Evolutionary conservation across 805 yeast species (phyloP).

Genomic region (Teunomyces cretensis): DNA sequence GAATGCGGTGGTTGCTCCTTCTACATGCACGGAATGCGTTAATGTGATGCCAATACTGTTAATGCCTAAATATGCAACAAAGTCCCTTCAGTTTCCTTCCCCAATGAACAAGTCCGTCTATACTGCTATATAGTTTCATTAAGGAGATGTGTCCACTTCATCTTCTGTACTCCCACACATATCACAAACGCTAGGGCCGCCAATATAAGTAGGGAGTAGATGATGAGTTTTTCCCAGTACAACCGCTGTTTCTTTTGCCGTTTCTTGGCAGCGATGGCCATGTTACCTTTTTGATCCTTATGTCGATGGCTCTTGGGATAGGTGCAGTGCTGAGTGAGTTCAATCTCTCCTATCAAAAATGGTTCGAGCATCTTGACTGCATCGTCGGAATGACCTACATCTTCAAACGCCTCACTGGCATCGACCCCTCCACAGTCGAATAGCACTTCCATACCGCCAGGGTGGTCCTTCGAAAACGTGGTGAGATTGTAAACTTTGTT

Average conservation of each 20-base stretch:
- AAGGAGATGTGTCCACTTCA: slow-evolving; percentile 18
- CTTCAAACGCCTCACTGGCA: slow-evolving; percentile 67
- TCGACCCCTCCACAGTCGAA: slow-evolving; percentile 77
- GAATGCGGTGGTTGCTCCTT: not conserved
- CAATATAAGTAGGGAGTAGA: slow-evolving; percentile 11
- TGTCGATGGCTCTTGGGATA: slow-evolving; percentile 12
- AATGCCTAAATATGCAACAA: not conserved
- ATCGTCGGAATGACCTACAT: slow-evolving; percentile 37
- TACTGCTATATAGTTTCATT: not conserved
- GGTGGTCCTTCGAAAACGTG: slow-evolving; percentile 72
- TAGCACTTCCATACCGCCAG: slow-evolving; percentile 73
- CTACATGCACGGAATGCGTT: not conserved
- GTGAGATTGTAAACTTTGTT: slow-evolving; percentile 79
- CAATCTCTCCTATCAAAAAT: slow-evolving; percentile 29
- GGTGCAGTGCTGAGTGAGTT: slow-evolving; percentile 13
- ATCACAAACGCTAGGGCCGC: slow-evolving; percentile 15
- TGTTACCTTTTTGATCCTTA: slow-evolving; percentile 6
- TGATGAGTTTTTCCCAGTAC: slow-evolving; percentile 11
- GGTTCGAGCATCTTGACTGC: slow-evolving; percentile 33
- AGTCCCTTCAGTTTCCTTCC: too few species aligned
- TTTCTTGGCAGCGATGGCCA: slow-evolving; percentile 4
- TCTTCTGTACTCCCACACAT: slow-evolving; percentile 18
- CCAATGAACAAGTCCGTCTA: too few species aligned
- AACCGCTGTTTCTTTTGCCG: slow-evolving; percentile 8
- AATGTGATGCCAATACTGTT: not conserved